Evolutionary conservation across 495 filamentous ascomycete species (phyloP).

Genomic region (Chaetomium tenue): DNA sequence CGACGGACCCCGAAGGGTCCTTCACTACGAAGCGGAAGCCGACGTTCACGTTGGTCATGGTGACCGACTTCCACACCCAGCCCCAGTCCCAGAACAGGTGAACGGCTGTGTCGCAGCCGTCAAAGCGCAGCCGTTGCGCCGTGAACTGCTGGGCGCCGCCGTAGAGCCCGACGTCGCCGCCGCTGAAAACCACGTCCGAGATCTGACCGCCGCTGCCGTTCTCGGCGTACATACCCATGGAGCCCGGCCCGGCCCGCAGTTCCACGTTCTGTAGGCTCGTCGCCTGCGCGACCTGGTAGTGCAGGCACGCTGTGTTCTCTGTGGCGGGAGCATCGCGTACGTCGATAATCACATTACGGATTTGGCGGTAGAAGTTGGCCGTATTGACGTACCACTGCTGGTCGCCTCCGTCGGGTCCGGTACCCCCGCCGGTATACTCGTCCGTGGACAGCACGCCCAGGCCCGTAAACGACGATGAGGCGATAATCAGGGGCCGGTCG

Average conservation of each 20-base stretch:
- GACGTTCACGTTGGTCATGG: conserved; percentile 67
- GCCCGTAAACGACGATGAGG: conserved; percentile 62
- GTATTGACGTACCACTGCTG: conserved; percentile 59
- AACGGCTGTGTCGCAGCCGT: conserved; percentile 76
- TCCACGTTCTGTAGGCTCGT: conserved; percentile 81
- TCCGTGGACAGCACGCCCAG: conserved; percentile 86
- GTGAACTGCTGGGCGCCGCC: conserved; percentile 92
- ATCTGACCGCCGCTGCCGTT: conserved; percentile 87
- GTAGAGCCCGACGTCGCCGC: conserved; percentile 75
- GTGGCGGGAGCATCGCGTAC: conserved; percentile 37
- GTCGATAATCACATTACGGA: conserved; percentile 88
- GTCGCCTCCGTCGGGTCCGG: conserved; percentile 7
- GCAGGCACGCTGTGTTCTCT: conserved; percentile 60
- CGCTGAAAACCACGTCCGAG: conserved; percentile 77
- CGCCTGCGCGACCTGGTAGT: conserved; percentile 93
- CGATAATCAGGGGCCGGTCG: conserved; percentile 67
- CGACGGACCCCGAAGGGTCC: conserved; percentile 44
- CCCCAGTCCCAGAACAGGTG: conserved; percentile 89
- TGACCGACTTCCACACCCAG: conserved; percentile 69
- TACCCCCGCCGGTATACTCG: conserved; percentile 67
- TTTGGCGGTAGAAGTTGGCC: conserved; percentile 93
- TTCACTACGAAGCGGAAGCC: conserved; percentile 66
- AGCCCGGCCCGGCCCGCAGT: conserved; percentile 41
- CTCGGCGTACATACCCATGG: conserved; percentile 82
- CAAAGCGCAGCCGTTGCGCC: conserved; percentile 79